Conservation (phyloP, 345 rosid genomes). For the Citrus unshiu region DNA sequence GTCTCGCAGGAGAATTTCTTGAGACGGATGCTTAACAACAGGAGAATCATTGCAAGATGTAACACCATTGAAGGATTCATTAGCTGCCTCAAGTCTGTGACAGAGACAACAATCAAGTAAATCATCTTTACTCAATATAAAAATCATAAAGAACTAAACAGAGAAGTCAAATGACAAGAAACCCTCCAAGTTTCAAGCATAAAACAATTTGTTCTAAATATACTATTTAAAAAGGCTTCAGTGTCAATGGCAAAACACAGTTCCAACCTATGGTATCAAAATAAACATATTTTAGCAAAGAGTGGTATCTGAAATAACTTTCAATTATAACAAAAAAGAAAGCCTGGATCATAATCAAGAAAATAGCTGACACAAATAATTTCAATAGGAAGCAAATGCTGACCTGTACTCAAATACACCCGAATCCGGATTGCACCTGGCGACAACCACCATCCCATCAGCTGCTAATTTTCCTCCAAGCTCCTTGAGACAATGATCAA, state of each 20-base stretch:
- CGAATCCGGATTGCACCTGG: conserved; percentile 42
- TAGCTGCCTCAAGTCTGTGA: conserved; percentile 51
- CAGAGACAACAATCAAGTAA: conserved; percentile 10
- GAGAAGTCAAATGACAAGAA: background rate
- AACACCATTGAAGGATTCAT: conserved; percentile 10
- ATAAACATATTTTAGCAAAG: background rate
- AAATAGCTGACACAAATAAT: background rate
- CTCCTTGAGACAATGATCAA: conserved; percentile 55
- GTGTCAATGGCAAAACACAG: background rate
- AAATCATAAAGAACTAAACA: background rate
- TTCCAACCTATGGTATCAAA: background rate
- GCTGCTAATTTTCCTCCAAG: conserved; percentile 44
- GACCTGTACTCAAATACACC: conserved; percentile 59
- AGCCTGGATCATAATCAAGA: background rate
- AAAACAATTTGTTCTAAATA: background rate
- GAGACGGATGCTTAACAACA: conserved; percentile 32
- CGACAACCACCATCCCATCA: conserved; percentile 40
- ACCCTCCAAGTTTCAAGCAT: background rate
- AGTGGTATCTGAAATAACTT: background rate
- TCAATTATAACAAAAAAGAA: background rate
- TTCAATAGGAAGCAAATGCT: background rate
- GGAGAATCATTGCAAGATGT: conserved; percentile 15
- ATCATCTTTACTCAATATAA: background rate
- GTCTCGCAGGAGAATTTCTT: conserved; percentile 44
- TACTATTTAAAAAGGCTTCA: background rate